Conservation (phyloP, 805 yeast genomes). For the Isabelozyma gotoi region DNA sequence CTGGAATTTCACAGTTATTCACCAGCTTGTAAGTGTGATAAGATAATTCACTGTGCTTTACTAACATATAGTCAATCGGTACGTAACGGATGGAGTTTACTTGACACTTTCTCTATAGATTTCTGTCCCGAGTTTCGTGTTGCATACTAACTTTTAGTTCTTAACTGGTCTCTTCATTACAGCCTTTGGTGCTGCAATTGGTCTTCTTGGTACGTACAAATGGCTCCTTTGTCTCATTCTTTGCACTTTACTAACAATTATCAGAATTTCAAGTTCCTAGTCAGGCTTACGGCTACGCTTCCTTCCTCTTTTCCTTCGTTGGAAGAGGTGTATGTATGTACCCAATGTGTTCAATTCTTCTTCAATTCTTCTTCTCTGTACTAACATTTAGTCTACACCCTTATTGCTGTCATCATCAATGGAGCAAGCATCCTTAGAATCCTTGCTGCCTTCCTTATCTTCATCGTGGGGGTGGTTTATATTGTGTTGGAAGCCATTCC, state of each 20-base stretch:
- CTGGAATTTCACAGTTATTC: conserved; percentile 51
- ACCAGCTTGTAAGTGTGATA: conserved; percentile 43
- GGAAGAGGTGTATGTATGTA: conserved; percentile 71
- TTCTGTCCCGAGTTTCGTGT: no score
- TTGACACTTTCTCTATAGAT: no score
- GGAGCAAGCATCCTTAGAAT: conserved; percentile 58
- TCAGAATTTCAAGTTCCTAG: conserved; percentile 55
- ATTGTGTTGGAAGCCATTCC: conserved; percentile 69
- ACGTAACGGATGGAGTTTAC: no score
- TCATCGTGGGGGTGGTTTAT: conserved; percentile 59
- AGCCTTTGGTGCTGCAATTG: conserved; percentile 53
- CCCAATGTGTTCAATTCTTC: neutral
- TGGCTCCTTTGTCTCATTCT: neutral
- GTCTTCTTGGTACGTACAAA: conserved; percentile 45
- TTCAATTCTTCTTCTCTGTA: conserved; percentile 7
- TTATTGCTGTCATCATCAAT: conserved; percentile 35
- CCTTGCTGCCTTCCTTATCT: conserved; percentile 58
- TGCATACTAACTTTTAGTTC: conserved; percentile 45
- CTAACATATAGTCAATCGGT: conserved; percentile 30
- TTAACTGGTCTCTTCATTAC: conserved; percentile 59
- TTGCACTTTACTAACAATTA: conserved; percentile 11
- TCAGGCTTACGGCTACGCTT: conserved; percentile 62
- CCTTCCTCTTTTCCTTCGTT: conserved; percentile 67
- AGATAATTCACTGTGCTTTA: neutral
- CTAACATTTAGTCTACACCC: conserved; percentile 31